Evolutionary conservation across 306 rosid genomes (phyloP), one percentile per base, ranked within the genome.

Genomic region (Quercus bicolor): DNA sequence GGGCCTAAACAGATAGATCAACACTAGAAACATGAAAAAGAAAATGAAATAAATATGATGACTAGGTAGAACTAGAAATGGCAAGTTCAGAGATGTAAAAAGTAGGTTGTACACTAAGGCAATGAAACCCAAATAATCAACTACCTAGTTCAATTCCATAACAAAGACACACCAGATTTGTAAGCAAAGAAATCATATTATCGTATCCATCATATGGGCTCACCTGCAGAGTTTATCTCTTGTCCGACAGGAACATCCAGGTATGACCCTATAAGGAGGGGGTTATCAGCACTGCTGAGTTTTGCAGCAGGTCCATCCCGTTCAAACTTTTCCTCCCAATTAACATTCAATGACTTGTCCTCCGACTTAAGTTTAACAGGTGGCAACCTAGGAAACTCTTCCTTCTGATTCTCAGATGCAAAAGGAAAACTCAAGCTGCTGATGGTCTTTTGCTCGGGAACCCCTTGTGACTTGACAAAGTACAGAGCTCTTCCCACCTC

Each of bases 231-330:
- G 83, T 80, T 90, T 68, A 96, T 90, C 80, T 96, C 99, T 82
- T 89, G 98, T 81, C 98, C 98, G 70, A 90, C 78, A n/a, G 99
- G 97, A 45, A 93, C 97, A 79, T 96, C 97, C 72, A 96, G 77
- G 85, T 81, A 91, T 70, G 98, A 89, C 64, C 98, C 97, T 40
- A 90, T 93, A 72, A 93, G 92, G 56, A 86, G 85, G 60, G 83
- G 19, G 85, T 66, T 90, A 60, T 93, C 98, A 48, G 81, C 78
- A 83, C 84, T 66, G 28, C 75, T 55, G 28, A 90, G 86, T 81
- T 87, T 91, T 5, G 85, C 55, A 62, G 81, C 76, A 56, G 87
- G 86, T 61, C 87, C 92, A 70, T 90, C 93, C 60, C 84, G 85
- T 68, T 91, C 97, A 84, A 90, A 91, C 86, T 91, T 93, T 77